Base-by-base conservation (phyloP, 2,329 filamentous ascomycete genomes). In the Lasiodiplodia theobromae region DNA sequence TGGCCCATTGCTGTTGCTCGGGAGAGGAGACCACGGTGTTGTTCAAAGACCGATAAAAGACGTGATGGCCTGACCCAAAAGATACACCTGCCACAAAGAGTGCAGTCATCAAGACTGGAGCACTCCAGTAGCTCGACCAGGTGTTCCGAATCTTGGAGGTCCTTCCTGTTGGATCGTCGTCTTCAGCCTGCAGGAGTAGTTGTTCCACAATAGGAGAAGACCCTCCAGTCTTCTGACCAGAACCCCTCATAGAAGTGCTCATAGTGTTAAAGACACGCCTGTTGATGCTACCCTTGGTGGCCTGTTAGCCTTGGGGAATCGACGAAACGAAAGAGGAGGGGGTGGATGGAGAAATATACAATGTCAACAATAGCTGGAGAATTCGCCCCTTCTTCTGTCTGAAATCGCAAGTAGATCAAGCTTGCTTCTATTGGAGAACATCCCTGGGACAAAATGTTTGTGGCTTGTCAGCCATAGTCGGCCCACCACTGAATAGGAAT, bases 1-100 rank as follows among this genome's bases (percentile, higher is more conserved):
- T 58, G 34, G 34, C 37, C 56, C 34, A 58, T 40, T 58, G 31
- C 21, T 58, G 56, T 31, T 58, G 56, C 38, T 44, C 38, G 38
- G 38, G 38, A 44, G 38, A 44, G n/a, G 47, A 51, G 38, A 16
- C 38, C 38, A 44, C 38, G 38, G 38, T 44, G 38, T 40, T 44
- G 14, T 44, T 12, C 38, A 40, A 44, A 44, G 38, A 44, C 5
- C 14, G 38, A 44, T 16, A 44, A 12, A 18, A 44, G 5, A 44
- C 16, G 38, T 44, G 5, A 44, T 44, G 14, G 38, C 38, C 38
- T 4, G 38, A 44, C 5, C 38, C 38, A 44, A 44, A 44, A 4
- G 14, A 44, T 44, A 44, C 2, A 44, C 38, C 38, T 44, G 14
- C 38, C 38, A 18, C 38, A 6, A 44, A 44, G 38, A 44, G 14